Evolutionary conservation across 2,329 filamentous ascomycete genomes (phyloP).

Genomic region (Hypoxylon sp.): DNA sequence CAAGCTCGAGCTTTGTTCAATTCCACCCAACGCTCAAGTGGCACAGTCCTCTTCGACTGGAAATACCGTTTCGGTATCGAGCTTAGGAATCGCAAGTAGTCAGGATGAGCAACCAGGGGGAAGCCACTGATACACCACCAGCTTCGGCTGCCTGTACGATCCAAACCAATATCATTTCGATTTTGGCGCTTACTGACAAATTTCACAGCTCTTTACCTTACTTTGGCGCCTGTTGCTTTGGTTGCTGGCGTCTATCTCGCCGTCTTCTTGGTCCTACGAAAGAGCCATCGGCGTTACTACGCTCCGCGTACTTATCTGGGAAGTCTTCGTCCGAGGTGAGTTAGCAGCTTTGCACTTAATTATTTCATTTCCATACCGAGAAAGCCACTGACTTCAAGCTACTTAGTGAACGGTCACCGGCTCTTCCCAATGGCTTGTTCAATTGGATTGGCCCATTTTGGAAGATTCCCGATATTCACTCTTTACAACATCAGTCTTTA

Average conservation of each 20-base stretch:
- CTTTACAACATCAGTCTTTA: slow-evolving; percentile 90
- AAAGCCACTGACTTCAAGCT: slow-evolving; percentile 15
- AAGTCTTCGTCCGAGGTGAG: slow-evolving; percentile 59
- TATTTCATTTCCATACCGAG: background rate
- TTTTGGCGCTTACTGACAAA: slow-evolving; percentile 30
- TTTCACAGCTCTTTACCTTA: slow-evolving; percentile 58
- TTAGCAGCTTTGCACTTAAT: background rate
- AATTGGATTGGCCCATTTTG: slow-evolving; percentile 78
- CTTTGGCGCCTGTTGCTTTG: slow-evolving; percentile 57
- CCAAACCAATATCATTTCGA: background rate
- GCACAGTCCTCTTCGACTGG: background rate
- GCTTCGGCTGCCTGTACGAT: slow-evolving; percentile 47
- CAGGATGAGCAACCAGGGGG: slow-evolving; percentile 47
- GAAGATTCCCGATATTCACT: slow-evolving; percentile 78
- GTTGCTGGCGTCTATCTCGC: slow-evolving; percentile 57
- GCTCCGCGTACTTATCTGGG: slow-evolving; percentile 65
- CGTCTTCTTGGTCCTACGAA: slow-evolving; percentile 62
- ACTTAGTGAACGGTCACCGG: slow-evolving; percentile 68
- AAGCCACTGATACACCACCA: slow-evolving; percentile 33
- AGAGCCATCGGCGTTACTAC: slow-evolving; percentile 62
- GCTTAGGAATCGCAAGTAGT: slow-evolving; percentile 17
- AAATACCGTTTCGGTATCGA: slow-evolving; percentile 6
- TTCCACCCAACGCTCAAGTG: background rate
- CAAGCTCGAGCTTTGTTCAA: slow-evolving; percentile 8
- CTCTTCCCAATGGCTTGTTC: slow-evolving; percentile 71